Base-by-base conservation (phyloP, 169 alveolate genomes). In the Plasmodium cynomolgi region DNA sequence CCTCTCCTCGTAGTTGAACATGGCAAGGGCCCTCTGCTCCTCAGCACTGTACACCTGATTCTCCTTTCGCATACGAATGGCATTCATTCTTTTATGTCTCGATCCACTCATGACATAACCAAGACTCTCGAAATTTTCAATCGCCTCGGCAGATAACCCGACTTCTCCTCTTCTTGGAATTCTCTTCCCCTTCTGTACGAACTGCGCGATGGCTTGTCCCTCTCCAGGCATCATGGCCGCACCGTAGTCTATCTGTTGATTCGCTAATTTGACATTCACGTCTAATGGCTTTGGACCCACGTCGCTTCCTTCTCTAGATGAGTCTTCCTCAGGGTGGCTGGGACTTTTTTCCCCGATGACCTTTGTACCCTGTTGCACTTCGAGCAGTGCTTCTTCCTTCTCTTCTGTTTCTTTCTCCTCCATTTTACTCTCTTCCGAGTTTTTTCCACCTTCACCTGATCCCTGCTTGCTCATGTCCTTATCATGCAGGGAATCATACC, bases 31-130 rank as follows among this genome's bases (percentile, higher is more conserved):
- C 83, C 98, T 95, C 71, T 97, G 97, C 56, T 97, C 97, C 84
- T 97, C 98, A 15, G 96, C 97, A 62, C 97, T 93, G 62, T 95
- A 93, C 7, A 97, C 97, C 90, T 98, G 97, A 83, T 95, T 97
- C 90, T 97, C 99, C 81, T 97, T 97, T 93, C 98, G 93, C 62
- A 97, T 95, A 58, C 99, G 97, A 37, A 98, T 97, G n/a, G 99
- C 98, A 93, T 97, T 97, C 99, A 97, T 97, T 81, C 98, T 96
- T 81, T 97, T 96, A 39, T 95, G 96, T 77, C 97, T 95, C 41
- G 98, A 95, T 37, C 99, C 99, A 84, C 99, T 97, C 99, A 98
- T 98, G 31, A 98, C 99, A 92, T 98, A 98, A 13, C 99, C 99
- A 37, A 98, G 94, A 37, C 93, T 95, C 95, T 98, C 99, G 83